Percentiles rank a stretch among this genome's conserved stretches.
Evolutionary conservation across 2,329 filamentous ascomycete species (phyloP).

Genomic region (Xylariaceae sp.): DNA sequence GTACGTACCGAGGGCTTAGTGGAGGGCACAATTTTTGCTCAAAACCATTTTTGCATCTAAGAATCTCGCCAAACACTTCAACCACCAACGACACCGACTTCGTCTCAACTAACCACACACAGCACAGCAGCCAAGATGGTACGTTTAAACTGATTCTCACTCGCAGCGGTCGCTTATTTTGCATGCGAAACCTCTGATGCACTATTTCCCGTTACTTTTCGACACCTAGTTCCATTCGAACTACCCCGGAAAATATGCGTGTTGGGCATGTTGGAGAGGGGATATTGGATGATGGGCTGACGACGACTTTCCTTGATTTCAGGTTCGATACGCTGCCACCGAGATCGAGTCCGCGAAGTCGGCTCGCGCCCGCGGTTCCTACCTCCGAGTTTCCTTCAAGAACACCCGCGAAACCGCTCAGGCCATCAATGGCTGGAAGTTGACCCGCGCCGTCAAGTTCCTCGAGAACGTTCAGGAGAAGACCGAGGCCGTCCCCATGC

Average conservation of each 20-base stretch:
- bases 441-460: slow-evolving; percentile 93
- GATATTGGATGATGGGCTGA: slow-evolving; percentile 32
- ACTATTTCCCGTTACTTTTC: slow-evolving; percentile 15
- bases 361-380: slow-evolving; percentile 96
- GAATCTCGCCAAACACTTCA: slow-evolving; percentile 49
- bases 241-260: slow-evolving; percentile 9
- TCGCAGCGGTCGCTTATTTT: slow-evolving; percentile 5
- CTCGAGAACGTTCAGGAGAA: slow-evolving; percentile 98
- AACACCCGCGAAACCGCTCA: slow-evolving; percentile 99
- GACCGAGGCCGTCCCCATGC: slow-evolving; percentile 97
- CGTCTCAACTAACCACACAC: slow-evolving; percentile 57
- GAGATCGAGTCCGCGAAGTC: slow-evolving; percentile 89
- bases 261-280: slow-evolving; percentile 6
- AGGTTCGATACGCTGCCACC: slow-evolving; percentile 97
- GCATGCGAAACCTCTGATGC: slow-evolving; percentile 40
- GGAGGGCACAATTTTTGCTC: slow-evolving; percentile 50
- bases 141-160: slow-evolving; percentile 29
- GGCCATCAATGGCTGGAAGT: slow-evolving; percentile 99
- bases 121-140: slow-evolving; percentile 64
- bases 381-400: slow-evolving; percentile 99
- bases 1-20: slow-evolving; percentile 47
- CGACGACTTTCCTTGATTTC: slow-evolving; percentile 30
- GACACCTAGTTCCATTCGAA: slow-evolving; percentile 1
- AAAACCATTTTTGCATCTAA: slow-evolving; percentile 54
- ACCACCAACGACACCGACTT: slow-evolving; percentile 60